Conservation (phyloP, 805 yeast species). For the Groenewaldozyma salmanticensis region DNA sequence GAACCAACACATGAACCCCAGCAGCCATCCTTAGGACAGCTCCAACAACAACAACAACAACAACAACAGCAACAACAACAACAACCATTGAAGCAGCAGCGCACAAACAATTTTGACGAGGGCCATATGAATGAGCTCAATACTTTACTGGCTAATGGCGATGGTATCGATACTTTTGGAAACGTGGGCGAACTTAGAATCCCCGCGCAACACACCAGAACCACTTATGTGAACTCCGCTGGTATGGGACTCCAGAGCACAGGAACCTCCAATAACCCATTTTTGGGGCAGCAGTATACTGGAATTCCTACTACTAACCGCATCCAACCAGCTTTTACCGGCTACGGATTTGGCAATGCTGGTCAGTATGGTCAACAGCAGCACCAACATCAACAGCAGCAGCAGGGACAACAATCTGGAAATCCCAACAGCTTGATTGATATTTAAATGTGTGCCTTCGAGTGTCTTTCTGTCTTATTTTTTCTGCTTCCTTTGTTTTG, state of each 20-base stretch:
- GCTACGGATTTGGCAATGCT: slow-evolving; percentile 89
- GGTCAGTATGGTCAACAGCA: slow-evolving; percentile 22
- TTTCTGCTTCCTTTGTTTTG: slow-evolving; percentile 3
- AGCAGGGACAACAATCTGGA: slow-evolving; percentile 10
- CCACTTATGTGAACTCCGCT: slow-evolving; percentile 75
- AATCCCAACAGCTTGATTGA: slow-evolving; percentile 22
- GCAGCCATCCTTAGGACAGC: slow-evolving; percentile 18
- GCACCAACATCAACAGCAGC: slow-evolving; percentile 14
- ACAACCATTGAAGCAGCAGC: slow-evolving; percentile 14
- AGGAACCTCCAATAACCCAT: slow-evolving; percentile 34
- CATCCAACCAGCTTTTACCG: slow-evolving; percentile 78
- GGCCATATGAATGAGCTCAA: slow-evolving; percentile 57
- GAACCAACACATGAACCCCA: slow-evolving; percentile 9
- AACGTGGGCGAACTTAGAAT: slow-evolving; percentile 75
- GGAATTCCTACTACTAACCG: slow-evolving; percentile 53
- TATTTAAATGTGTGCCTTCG: slow-evolving; percentile 11
- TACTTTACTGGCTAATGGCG: slow-evolving; percentile 69
- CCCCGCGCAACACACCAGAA: slow-evolving; percentile 86
- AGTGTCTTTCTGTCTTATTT: slow-evolving; percentile 4
- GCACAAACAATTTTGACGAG: slow-evolving; percentile 44
- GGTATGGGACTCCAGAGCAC: slow-evolving; percentile 35
- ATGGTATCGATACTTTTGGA: slow-evolving; percentile 91
- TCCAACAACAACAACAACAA: slow-evolving; percentile 23
- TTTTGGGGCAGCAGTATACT: slow-evolving; percentile 59
- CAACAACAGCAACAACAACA: slow-evolving; percentile 19